Conservation (phyloP, 1,284 basidiomycete species). For the Stereum hirsutum region DNA sequence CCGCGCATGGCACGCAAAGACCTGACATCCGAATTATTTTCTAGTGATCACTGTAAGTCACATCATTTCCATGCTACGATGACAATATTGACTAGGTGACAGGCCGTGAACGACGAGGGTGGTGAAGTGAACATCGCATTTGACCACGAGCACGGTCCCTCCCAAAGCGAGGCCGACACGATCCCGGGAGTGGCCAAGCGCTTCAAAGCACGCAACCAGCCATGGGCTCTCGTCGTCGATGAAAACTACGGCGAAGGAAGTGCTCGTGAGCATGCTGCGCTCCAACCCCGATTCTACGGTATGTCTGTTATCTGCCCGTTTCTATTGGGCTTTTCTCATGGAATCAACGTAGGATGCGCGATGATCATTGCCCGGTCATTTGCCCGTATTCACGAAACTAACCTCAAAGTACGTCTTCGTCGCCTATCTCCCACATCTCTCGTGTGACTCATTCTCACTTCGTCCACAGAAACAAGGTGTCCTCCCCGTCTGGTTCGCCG, state of each 20-base stretch:
- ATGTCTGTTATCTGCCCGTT: slow-evolving; percentile 14
- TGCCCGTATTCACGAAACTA: slow-evolving; percentile 98
- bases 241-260: slow-evolving; percentile 98
- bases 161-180: slow-evolving; percentile 57
- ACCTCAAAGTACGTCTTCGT: slow-evolving; percentile 64
- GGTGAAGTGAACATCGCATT: slow-evolving; percentile 87
- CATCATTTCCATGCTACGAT: background rate
- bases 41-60: slow-evolving; percentile 8
- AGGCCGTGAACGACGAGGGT: slow-evolving; percentile 88
- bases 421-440: background rate
- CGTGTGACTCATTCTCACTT: slow-evolving; percentile 6
- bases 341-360: slow-evolving; percentile 50
- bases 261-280: slow-evolving; percentile 95
- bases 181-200: slow-evolving; percentile 88
- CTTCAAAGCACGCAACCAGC: slow-evolving; percentile 73
- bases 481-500: slow-evolving; percentile 84
- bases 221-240: slow-evolving; percentile 94
- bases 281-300: slow-evolving; percentile 96
- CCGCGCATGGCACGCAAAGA: background rate
- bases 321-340: background rate
- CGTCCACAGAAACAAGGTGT: slow-evolving; percentile 82
- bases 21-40: background rate
- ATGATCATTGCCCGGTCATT: slow-evolving; percentile 89
- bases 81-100: slow-evolving; percentile 4
- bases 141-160: slow-evolving; percentile 48